Evolutionary conservation across 2,329 filamentous ascomycete genomes (phyloP).

Genomic region (Parascedosporium putredinis): DNA sequence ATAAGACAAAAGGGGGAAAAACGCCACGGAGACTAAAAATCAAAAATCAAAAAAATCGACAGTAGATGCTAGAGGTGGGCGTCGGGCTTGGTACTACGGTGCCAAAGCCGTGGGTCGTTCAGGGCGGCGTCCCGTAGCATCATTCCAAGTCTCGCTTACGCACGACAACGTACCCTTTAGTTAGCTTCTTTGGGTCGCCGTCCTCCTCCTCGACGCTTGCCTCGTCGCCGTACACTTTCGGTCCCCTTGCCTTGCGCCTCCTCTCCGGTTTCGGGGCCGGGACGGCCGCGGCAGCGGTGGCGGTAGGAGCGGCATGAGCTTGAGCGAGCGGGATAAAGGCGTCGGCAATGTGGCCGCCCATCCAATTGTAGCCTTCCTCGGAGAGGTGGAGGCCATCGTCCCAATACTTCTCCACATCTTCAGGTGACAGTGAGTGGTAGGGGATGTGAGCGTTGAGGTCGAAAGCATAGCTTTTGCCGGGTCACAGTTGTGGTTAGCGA

Average conservation of each 20-base stretch:
- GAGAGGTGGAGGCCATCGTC: slow-evolving; percentile 52
- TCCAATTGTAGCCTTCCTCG: slow-evolving; percentile 47
- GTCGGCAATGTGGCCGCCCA: slow-evolving; percentile 47
- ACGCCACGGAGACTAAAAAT: too few relatives aligned
- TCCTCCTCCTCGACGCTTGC: slow-evolving; percentile 37
- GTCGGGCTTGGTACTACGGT: too few relatives aligned
- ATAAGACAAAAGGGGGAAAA: too few relatives aligned
- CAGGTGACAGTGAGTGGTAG: slow-evolving; percentile 36
- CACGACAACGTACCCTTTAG: slow-evolving; percentile 44
- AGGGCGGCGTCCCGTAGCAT: too few relatives aligned
- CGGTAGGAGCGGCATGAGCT: neutral
- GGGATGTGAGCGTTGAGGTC: slow-evolving; percentile 46
- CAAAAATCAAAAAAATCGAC: too few relatives aligned
- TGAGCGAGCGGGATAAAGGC: slow-evolving; percentile 36
- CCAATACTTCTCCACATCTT: slow-evolving; percentile 42
- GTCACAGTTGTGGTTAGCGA: neutral
- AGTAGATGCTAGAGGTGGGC: too few relatives aligned
- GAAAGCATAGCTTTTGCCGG: slow-evolving; percentile 36
- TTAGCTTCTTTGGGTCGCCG: slow-evolving; percentile 34
- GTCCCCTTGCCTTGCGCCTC: slow-evolving; percentile 10
- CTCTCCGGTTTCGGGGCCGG: neutral
- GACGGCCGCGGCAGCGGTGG: too few relatives aligned
- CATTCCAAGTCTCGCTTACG: slow-evolving; percentile 41
- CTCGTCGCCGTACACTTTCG: slow-evolving; percentile 23
- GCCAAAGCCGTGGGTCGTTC: too few relatives aligned